These are phyloP conservation scores for Pogostemon cablin DNA, from an alignment of 257 asterid genomes.

Conservation along the genomic window DNA sequence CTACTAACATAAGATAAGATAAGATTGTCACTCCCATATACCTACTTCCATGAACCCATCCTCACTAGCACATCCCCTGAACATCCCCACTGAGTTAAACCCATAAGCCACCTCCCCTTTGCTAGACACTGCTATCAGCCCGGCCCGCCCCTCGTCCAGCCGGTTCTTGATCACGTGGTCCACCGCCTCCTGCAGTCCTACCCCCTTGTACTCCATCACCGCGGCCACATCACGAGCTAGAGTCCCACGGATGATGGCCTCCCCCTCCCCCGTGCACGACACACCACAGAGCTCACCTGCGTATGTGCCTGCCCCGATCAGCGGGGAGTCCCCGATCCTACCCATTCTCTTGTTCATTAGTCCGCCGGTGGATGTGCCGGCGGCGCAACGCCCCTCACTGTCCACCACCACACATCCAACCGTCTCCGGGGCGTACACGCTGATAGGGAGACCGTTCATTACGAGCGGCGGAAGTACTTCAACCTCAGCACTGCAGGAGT, in stretches of 20 bases:
- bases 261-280: conserved; percentile 98
- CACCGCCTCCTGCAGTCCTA: conserved; percentile 84
- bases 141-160: conserved; percentile 80
- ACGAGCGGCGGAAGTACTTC: conserved; percentile 58
- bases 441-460: conserved; percentile 92
- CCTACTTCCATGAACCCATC: conserved; percentile 91
- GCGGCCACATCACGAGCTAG: conserved; percentile 98
- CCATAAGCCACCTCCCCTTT: conserved; percentile 85
- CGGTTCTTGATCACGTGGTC: conserved; percentile 67
- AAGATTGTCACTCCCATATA: conserved; percentile 60
- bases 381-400: conserved; percentile 76
- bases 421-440: conserved; percentile 86
- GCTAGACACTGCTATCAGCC: conserved; percentile 87
- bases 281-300: conserved; percentile 78
- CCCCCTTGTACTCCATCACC: conserved; percentile 82
- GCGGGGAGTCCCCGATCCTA: conserved; percentile 90
- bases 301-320: conserved; percentile 92
- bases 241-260: conserved; percentile 94
- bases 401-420: conserved; percentile 98
- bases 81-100: conserved; percentile 83
- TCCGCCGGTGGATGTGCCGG: conserved; percentile 97
- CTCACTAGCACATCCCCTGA: conserved; percentile 85
- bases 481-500: conserved; percentile 52
- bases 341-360: conserved; percentile 90
- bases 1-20: background rate